Percentiles rank a stretch among this genome's conserved stretches.
phyloP scores from a whole-genome alignment of 768 basidiomycete genomes.

The Xerocomellus dryophilus region DNA sequence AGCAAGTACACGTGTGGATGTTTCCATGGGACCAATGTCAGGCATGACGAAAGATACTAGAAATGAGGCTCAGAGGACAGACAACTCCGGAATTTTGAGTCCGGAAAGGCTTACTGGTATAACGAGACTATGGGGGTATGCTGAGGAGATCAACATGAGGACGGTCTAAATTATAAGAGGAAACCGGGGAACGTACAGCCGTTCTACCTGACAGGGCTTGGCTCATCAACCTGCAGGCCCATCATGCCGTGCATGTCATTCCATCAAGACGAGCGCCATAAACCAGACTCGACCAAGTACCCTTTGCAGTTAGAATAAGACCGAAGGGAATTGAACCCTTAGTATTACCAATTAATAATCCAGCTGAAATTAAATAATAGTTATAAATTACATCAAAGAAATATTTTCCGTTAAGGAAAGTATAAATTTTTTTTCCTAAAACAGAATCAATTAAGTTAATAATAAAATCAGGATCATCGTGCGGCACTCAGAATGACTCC shows the following conservation, averaged over 20 bases:
- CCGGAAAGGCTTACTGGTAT: constrained; percentile 6
- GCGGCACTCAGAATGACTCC: constrained; percentile 7
- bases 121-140: background rate
- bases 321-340: too few species aligned
- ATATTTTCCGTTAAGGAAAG: too few species aligned
- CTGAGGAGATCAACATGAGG: background rate
- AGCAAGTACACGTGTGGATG: background rate
- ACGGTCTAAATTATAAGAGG: constrained; percentile 6
- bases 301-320: too few species aligned
- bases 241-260: background rate
- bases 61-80: background rate
- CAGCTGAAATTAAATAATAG: too few species aligned
- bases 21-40: background rate
- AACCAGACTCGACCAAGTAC: too few species aligned
- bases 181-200: background rate
- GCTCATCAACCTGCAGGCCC: constrained; percentile 6
- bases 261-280: too few species aligned
- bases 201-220: constrained; percentile 8
- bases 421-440: too few species aligned
- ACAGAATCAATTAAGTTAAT: too few species aligned
- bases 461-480: too few species aligned
- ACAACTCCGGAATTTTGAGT: background rate
- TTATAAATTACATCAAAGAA: too few species aligned
- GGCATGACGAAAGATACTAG: constrained; percentile 7
- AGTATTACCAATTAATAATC: too few species aligned